phyloP scores from a whole-genome alignment of 257 asterid genomes.

The Henckelia pumila region DNA sequence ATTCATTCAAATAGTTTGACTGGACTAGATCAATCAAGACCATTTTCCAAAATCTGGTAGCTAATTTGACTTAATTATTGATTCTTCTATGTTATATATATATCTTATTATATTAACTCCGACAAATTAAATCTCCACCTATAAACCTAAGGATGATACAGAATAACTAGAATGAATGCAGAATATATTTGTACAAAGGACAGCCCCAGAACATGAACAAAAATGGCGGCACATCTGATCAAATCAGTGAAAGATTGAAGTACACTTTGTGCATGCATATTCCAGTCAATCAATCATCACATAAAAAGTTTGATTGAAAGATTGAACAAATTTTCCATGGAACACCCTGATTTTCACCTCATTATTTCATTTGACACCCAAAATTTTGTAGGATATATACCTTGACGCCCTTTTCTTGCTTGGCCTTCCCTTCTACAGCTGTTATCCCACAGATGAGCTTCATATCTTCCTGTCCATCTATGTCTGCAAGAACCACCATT shows the following conservation, averaged over 20 bases:
- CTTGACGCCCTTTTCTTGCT: conserved; percentile 99
- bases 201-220: conserved; percentile 26
- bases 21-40: too few species aligned
- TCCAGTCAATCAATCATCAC: conserved; percentile 61
- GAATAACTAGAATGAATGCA: background rate
- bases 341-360: background rate
- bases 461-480: conserved; percentile 99
- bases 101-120: too few species aligned
- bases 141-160: conserved; percentile 13
- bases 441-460: conserved; percentile 99
- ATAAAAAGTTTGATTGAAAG: conserved; percentile 37
- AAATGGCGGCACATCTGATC: conserved; percentile 81
- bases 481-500: conserved; percentile 50
- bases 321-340: conserved; percentile 10
- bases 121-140: conserved; percentile 29
- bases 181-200: conserved; percentile 12
- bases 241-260: conserved; percentile 43
- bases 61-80: background rate
- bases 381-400: conserved; percentile 40
- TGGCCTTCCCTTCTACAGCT: conserved; percentile 99
- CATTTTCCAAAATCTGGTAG: too few species aligned
- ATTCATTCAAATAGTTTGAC: too few species aligned
- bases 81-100: conserved; percentile 18
- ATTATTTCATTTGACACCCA: conserved; percentile 10
- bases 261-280: conserved; percentile 33